Conservation (phyloP, 495 filamentous ascomycete genomes). For the Hypoxylon cercidicola region DNA sequence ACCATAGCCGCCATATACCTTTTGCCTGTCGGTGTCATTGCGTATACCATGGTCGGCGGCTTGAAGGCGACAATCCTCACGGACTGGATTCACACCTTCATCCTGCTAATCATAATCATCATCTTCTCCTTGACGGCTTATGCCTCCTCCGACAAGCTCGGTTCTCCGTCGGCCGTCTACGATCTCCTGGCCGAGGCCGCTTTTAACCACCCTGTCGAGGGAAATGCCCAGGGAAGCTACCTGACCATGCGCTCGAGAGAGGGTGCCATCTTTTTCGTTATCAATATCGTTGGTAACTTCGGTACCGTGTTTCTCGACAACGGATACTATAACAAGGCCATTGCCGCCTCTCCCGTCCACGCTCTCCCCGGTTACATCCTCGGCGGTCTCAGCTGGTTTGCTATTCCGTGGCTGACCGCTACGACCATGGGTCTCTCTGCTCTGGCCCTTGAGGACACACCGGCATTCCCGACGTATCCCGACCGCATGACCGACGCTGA, state of each 20-base stretch:
- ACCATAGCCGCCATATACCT: slow-evolving; percentile 92
- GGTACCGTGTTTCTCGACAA: slow-evolving; percentile 85
- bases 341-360: slow-evolving; percentile 87
- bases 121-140: slow-evolving; percentile 91
- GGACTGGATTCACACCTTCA: slow-evolving; percentile 80
- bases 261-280: slow-evolving; percentile 95
- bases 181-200: slow-evolving; percentile 80
- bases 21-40: slow-evolving; percentile 83
- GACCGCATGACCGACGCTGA: slow-evolving; percentile 77
- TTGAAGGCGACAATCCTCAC: slow-evolving; percentile 63
- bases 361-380: slow-evolving; percentile 94
- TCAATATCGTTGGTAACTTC: slow-evolving; percentile 89
- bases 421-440: slow-evolving; percentile 95
- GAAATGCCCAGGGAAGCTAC: slow-evolving; percentile 87
- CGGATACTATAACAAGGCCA: slow-evolving; percentile 94
- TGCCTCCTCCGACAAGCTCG: slow-evolving; percentile 76
- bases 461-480: slow-evolving; percentile 77
- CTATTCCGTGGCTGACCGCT: slow-evolving; percentile 92
- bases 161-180: slow-evolving; percentile 83
- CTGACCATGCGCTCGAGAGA: slow-evolving; percentile 89
- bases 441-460: slow-evolving; percentile 80
- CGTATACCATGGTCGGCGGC: slow-evolving; percentile 71
- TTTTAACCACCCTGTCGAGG: slow-evolving; percentile 77
- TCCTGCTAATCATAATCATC: slow-evolving; percentile 89
- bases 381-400: slow-evolving; percentile 93